Evolutionary conservation across 306 rosid species (phyloP).

Genomic region (Medicago lupulina): DNA sequence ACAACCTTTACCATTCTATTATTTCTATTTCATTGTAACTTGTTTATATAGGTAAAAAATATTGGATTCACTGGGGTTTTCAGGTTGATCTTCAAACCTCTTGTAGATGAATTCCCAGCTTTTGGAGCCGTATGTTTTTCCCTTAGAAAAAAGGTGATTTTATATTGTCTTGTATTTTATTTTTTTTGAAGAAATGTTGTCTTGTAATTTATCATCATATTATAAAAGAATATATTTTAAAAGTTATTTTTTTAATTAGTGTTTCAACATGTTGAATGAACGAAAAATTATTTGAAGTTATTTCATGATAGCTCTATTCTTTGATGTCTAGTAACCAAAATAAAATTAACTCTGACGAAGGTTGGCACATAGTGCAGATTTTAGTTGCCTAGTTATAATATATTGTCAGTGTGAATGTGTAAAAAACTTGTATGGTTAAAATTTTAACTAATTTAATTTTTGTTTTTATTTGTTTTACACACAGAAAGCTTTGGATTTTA

Average conservation of each 20-base stretch:
- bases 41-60: constrained; percentile 85
- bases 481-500: constrained; percentile 93
- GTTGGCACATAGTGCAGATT: too few relatives aligned
- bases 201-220: constrained; percentile 31
- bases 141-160: constrained; percentile 75
- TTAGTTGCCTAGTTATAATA: too few relatives aligned
- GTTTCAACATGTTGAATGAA: too few relatives aligned
- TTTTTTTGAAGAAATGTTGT: too few relatives aligned
- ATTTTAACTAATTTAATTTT: constrained; percentile 11
- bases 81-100: constrained; percentile 96
- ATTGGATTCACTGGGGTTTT: constrained; percentile 99
- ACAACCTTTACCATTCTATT: constrained; percentile 15
- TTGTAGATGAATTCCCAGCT: constrained; percentile 80
- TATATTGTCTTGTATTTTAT: constrained; percentile 28
- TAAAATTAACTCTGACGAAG: too few relatives aligned
- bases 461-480: constrained; percentile 34
- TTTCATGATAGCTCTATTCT: too few relatives aligned
- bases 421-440: constrained; percentile 7
- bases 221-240: not conserved
- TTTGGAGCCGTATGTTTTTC: constrained; percentile 92
- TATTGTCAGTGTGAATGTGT: too few relatives aligned
- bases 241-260: not conserved
- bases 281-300: too few relatives aligned
- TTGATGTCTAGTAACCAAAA: too few relatives aligned
- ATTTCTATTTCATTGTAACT: constrained; percentile 47